Evolutionary conservation across 352 stramenopile genomes (phyloP).

Genomic region (Aphanomyces euteiches): DNA sequence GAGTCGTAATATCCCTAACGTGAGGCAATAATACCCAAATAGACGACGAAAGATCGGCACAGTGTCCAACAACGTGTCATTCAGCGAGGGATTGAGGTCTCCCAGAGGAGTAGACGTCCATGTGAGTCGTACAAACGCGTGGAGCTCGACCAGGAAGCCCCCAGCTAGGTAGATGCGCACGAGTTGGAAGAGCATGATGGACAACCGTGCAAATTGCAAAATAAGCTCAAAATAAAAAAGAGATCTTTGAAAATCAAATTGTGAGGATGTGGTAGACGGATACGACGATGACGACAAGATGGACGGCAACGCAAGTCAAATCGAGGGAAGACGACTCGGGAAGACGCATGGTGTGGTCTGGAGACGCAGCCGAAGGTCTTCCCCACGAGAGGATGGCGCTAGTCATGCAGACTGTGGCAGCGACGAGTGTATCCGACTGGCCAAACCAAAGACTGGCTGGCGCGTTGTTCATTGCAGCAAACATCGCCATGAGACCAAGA

Average conservation of each 20-base stretch:
- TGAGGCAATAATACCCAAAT: conserved; percentile 15
- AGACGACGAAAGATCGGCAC: conserved; percentile 16
- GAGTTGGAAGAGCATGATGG: neutral
- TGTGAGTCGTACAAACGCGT: conserved; percentile 18
- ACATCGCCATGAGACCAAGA: neutral
- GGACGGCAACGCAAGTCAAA: neutral
- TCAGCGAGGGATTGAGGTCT: neutral
- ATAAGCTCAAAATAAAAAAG: too few species aligned
- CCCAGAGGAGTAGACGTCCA: neutral
- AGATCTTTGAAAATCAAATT: too few species aligned
- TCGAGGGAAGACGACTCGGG: conserved; percentile 1
- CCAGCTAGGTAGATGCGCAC: conserved; percentile 13
- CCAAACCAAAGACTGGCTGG: conserved; percentile 14
- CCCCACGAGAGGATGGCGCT: neutral
- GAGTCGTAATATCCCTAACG: conserved; percentile 8
- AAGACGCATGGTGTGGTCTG: neutral
- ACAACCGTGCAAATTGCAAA: neutral
- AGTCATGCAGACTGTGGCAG: conserved; percentile 1
- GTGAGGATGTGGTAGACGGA: neutral
- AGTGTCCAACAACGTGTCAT: conserved; percentile 4
- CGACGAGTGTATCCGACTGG: conserved; percentile 12
- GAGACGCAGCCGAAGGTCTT: neutral
- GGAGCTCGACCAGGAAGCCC: conserved; percentile 3
- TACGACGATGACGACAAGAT: neutral
- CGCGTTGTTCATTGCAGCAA: neutral